Percentiles rank a stretch among this genome's conserved stretches.
Evolutionary conservation across 2,329 filamentous ascomycete species (phyloP).

Genomic region (Xylaria sp.): DNA sequence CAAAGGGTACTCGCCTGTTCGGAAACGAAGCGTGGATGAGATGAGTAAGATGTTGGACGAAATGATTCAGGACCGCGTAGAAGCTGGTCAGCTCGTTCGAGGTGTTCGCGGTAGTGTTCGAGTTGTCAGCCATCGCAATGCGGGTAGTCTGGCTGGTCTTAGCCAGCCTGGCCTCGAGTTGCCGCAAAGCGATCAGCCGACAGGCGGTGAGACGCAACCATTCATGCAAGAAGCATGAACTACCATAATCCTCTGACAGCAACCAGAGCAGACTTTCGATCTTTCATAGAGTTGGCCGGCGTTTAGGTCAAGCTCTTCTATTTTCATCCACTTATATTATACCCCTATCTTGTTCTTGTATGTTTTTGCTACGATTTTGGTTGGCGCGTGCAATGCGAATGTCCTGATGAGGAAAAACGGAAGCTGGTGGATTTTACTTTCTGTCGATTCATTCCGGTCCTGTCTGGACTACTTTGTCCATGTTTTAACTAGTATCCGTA

Average conservation of each 20-base stretch:
- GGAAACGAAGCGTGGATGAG: slow-evolving; percentile 78
- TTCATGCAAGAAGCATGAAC: slow-evolving; percentile 36
- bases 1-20: slow-evolving; percentile 45
- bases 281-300: slow-evolving; percentile 35
- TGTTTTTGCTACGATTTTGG: slow-evolving; percentile 42
- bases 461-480: slow-evolving; percentile 29
- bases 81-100: slow-evolving; percentile 73
- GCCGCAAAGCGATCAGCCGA: slow-evolving; percentile 45
- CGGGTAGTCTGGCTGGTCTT: slow-evolving; percentile 43
- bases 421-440: slow-evolving; percentile 34
- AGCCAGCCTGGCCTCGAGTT: slow-evolving; percentile 45
- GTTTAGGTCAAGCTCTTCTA: slow-evolving; percentile 39
- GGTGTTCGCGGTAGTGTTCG: slow-evolving; percentile 70
- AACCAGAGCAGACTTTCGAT: slow-evolving; percentile 39
- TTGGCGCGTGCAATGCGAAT: slow-evolving; percentile 39
- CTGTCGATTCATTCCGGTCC: slow-evolving; percentile 28
- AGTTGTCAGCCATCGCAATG: slow-evolving; percentile 55
- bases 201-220: slow-evolving; percentile 33
- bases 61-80: slow-evolving; percentile 91
- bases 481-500: slow-evolving; percentile 32
- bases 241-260: slow-evolving; percentile 28
- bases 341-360: slow-evolving; percentile 45
- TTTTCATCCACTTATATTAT: slow-evolving; percentile 45
- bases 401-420: slow-evolving; percentile 38
- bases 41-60: slow-evolving; percentile 94